A percentile compares a stretch with the other conserved stretches of the same genome.
phyloP scores from a whole-genome alignment of 768 basidiomycete species.

The Hemileccinum impolitum region DNA sequence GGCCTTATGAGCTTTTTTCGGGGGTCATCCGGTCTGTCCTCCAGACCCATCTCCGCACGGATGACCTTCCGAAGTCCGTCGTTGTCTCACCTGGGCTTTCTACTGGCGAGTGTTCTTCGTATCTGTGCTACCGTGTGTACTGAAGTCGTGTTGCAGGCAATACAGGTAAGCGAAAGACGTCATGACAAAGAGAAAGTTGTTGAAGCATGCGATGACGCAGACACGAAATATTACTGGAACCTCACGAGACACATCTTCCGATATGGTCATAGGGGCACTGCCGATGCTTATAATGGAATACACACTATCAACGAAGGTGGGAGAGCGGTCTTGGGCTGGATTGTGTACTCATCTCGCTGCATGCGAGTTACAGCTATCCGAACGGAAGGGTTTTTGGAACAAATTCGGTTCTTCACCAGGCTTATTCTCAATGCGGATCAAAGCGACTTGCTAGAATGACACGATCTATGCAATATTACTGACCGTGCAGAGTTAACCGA shows the following conservation, averaged over 20 bases:
- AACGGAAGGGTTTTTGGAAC: slow-evolving; percentile 28
- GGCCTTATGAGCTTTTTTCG: slow-evolving; percentile 40
- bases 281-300: slow-evolving; percentile 35
- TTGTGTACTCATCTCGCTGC: slow-evolving; percentile 8
- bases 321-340: background rate
- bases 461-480: too few species aligned
- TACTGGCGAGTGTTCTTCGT: slow-evolving; percentile 10
- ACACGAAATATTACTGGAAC: slow-evolving; percentile 45
- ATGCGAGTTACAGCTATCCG: slow-evolving; percentile 23
- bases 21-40: slow-evolving; percentile 42
- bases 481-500: too few species aligned
- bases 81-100: slow-evolving; percentile 38
- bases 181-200: slow-evolving; percentile 16
- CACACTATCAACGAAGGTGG: slow-evolving; percentile 31
- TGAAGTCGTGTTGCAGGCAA: slow-evolving; percentile 17
- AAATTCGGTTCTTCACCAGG: slow-evolving; percentile 31
- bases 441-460: slow-evolving; percentile 18
- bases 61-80: slow-evolving; percentile 18
- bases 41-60: slow-evolving; percentile 29
- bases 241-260: slow-evolving; percentile 47
- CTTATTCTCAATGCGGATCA: slow-evolving; percentile 34
- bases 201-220: slow-evolving; percentile 25
- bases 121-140: background rate
- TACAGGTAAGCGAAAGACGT: slow-evolving; percentile 19
- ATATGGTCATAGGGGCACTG: slow-evolving; percentile 34